Conservation (phyloP, 805 yeast genomes). For the Candida silvicultrix region DNA sequence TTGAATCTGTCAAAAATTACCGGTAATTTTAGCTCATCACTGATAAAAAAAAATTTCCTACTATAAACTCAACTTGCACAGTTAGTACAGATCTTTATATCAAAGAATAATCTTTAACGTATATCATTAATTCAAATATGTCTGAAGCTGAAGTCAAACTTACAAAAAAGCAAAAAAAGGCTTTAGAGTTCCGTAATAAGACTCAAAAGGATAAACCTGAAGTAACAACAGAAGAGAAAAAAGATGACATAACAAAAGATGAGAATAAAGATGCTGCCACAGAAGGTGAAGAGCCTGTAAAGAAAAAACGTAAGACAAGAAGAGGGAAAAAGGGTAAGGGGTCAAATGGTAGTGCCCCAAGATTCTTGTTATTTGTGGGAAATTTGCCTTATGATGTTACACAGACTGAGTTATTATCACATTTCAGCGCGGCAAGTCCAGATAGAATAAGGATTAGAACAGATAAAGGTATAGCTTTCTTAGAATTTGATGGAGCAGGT, state of each 20-base stretch:
- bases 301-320: conserved; percentile 69
- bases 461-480: conserved; percentile 87
- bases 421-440: conserved; percentile 71
- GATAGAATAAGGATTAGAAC: conserved; percentile 69
- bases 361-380: conserved; percentile 86
- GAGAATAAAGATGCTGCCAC: conserved; percentile 25
- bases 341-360: conserved; percentile 39
- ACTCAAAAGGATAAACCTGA: conserved; percentile 16
- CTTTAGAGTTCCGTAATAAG: conserved; percentile 47
- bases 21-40: neutral
- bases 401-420: conserved; percentile 54
- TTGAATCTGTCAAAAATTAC: neutral
- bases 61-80: neutral
- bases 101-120: neutral
- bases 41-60: neutral
- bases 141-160: conserved; percentile 31
- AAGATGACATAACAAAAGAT: conserved; percentile 9
- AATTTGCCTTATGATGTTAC: conserved; percentile 74
- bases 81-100: neutral
- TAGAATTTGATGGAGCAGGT: conserved; percentile 62
- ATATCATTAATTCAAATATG: conserved; percentile 1
- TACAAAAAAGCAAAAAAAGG: conserved; percentile 62
- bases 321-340: conserved; percentile 72
- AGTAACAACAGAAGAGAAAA: conserved; percentile 9
- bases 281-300: conserved; percentile 27